A percentile compares a stretch with the other conserved stretches of the same genome.
phyloP scores from a whole-genome alignment of 768 basidiomycete species.

The Tricholomella constricta region DNA sequence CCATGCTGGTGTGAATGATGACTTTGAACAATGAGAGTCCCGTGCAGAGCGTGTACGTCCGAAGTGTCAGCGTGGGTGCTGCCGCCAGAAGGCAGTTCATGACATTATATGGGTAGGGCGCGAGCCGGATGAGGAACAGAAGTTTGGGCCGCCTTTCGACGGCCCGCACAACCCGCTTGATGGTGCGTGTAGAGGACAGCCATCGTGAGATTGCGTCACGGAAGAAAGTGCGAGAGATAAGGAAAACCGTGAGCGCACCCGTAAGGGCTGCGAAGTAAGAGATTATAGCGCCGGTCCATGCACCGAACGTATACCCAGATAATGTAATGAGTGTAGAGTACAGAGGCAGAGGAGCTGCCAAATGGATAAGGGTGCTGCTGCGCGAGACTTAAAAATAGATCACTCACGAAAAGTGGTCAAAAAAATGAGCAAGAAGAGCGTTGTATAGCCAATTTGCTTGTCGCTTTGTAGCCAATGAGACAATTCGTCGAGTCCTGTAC shows the following conservation, averaged over 20 bases:
- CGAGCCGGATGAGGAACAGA: conserved; percentile 88
- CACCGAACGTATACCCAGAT: conserved; percentile 89
- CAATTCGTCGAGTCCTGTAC: conserved; percentile 76
- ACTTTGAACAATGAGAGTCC: conserved; percentile 87
- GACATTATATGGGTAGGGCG: conserved; percentile 92
- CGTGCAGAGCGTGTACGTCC: conserved; percentile 79
- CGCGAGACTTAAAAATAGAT: conserved; percentile 16
- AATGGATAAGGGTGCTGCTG: conserved; percentile 3
- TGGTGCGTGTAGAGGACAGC: conserved; percentile 67
- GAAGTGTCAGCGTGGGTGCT: conserved; percentile 76
- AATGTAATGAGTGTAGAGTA: conserved; percentile 93
- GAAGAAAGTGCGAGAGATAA: conserved; percentile 73
- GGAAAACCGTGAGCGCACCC: conserved; percentile 84
- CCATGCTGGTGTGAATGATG: conserved; percentile 87
- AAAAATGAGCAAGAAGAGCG: conserved; percentile 83
- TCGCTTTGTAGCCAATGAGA: conserved; percentile 77
- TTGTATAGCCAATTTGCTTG: conserved; percentile 70
- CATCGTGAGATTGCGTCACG: conserved; percentile 71
- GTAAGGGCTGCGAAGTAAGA: conserved; percentile 85
- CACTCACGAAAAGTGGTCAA: conserved; percentile 84
- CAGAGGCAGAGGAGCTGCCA: conserved; percentile 80
- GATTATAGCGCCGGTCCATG: conserved; percentile 81
- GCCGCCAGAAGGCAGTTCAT: conserved; percentile 94
- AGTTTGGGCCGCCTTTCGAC: conserved; percentile 87
- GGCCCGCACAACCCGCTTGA: conserved; percentile 82